Evolutionary conservation across 192 early-diverging fungal genomes (phyloP), one percentile per base, ranked within the genome.

Genomic region (Radiomyces spectabilis): DNA sequence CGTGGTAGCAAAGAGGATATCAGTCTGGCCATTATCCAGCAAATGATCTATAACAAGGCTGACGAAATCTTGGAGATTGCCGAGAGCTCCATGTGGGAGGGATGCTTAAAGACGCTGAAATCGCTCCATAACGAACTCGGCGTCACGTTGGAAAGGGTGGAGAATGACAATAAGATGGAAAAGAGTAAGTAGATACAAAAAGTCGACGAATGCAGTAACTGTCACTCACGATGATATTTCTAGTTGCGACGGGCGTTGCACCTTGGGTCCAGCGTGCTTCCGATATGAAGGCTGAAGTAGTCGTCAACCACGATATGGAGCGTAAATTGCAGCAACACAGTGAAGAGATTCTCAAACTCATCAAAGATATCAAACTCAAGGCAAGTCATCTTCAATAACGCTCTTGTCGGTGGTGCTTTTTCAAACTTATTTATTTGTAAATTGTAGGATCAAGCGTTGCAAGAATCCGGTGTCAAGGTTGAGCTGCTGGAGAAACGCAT

Each of bases 251-350:
- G 12, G 53, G 59, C 4, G 82, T 77, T 35, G 73, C 83, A 46
- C 91, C 93, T 18, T 95, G 94, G 94, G 60, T 83, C 37, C 68
- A 71, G 50, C 75, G 92, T 6, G 87, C 92, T n/a, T 77, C 76
- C 40, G 77, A 83, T 33, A 77, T 94, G 71, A 92, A 94, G 63
- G 79, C 75, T 0, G 83, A 85, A 40, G 85, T 91, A 41, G 72
- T 85, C 38, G 73, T 92, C 21, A 95, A 93, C 66, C 68, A 79
- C 12, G 90, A 93, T 29, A 78, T 88, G 45, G 80, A 91, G 57
- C 80, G 80, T 24, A 82, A 89, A 65, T 73, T 87, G 10, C 83
- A 87, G 52, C 75, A 82, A 26, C 75, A 86, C 33, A 80, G 79
- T 44, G 88, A 85, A 12, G 90, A 97, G 47, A 83, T 94, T 29